Evolutionary conservation across 2,329 filamentous ascomycete genomes (phyloP), one percentile per base, ranked within the genome.

Genomic region (Cladosporium phlei): DNA sequence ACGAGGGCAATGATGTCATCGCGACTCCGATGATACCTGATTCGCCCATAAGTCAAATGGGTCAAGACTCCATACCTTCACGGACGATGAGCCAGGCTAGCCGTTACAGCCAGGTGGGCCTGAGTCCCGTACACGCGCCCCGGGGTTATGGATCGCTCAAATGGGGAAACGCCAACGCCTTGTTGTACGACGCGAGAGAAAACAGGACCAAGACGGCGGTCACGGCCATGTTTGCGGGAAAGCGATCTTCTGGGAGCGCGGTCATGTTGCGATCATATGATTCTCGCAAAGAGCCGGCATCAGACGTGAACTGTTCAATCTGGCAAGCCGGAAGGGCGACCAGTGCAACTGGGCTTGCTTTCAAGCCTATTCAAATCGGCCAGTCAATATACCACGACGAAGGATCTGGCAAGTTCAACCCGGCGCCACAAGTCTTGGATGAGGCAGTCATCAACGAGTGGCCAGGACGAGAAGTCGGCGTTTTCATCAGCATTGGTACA

Each of bases 321-420:
- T 98, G 93, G 93, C 85, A 98, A 69, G 93, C 93, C 4, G 93
- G 93, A 9, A 82, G 93, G 50, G 93, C 93, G n/a, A 98, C 93
- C 1, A 88, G 80, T 44, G 88, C 93, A 1, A 93, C 91, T 1
- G 88, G 87, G 0, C 74, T 96, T 33, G 93, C 93, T 1, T 98
- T 98, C 71, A 98, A 98, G 65, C 89, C 91, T 0, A 89, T 98
- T 39, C 85, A 86, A 55, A 87, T 98, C 29, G 93, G 93, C 3
- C 91, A 97, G 65, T 91, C 89, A 1, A 76, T 89, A 8, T 98
- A 98, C 61, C 85, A 95, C 50, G 93, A 98, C 57, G 91, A 97
- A 63, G 93, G 93, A 1, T 77, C 79, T 1, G 93, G 93, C 4
- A 89, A 85, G 52, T 98, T 93, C 69, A 98, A 98, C 62, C 93